Evolutionary conservation across 768 basidiomycete genomes (phyloP).

Genomic region (Collybiopsis luxurians): DNA sequence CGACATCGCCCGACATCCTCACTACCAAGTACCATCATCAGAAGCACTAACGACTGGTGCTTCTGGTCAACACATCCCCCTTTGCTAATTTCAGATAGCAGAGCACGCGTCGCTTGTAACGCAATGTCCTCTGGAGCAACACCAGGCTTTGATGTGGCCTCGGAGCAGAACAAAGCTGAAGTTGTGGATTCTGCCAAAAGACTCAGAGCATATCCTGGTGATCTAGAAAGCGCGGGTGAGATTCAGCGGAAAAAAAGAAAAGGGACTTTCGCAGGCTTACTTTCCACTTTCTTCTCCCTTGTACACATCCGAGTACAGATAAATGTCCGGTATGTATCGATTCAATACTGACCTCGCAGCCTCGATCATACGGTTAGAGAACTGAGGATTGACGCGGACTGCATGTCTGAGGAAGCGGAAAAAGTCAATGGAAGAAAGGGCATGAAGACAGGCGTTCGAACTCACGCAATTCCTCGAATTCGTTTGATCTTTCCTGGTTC

Average conservation of each 20-base stretch:
- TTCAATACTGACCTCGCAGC: conserved; percentile 90
- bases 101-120: conserved; percentile 69
- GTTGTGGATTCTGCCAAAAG: conserved; percentile 93
- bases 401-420: conserved; percentile 74
- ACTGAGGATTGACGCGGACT: conserved; percentile 94
- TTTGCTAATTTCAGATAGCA: conserved; percentile 73
- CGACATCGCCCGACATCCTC: conserved; percentile 92
- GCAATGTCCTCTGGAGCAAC: conserved; percentile 93
- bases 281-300: conserved; percentile 97
- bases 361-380: conserved; percentile 98
- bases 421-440: neutral
- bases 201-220: conserved; percentile 92
- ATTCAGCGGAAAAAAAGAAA: neutral
- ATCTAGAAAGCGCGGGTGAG: conserved; percentile 46
- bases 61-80: conserved; percentile 92
- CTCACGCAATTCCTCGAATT: conserved; percentile 94
- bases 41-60: conserved; percentile 81
- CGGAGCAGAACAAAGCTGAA: conserved; percentile 81
- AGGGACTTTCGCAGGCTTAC: conserved; percentile 48
- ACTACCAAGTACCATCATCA: conserved; percentile 95
- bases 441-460: neutral
- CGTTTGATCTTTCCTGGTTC: conserved; percentile 90
- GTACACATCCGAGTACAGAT: conserved; percentile 97
- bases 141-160: conserved; percentile 80
- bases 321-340: conserved; percentile 96